Base-by-base conservation (phyloP, 2,329 filamentous ascomycete species). In the Nannizziopsis barbatae region DNA sequence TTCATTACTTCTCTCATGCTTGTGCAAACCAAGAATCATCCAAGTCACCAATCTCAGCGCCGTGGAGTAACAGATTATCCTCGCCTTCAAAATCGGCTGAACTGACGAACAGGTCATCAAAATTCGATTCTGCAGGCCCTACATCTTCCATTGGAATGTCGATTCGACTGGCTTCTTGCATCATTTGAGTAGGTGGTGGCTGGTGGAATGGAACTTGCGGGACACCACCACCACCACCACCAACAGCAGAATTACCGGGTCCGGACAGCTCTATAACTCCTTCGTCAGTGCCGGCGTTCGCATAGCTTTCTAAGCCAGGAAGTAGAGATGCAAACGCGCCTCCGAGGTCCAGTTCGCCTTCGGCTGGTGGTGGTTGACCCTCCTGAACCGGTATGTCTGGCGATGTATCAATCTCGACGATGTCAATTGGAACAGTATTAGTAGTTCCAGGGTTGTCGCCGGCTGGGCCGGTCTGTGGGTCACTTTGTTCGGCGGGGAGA, bases 31-130 rank as follows among this genome's bases (percentile, higher is more conserved):
- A 68, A 50, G 60, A 64, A 52, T 68, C 65, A 41, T 69, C 66
- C 41, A 70, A 49, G 49, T 69, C 66, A 20, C 60, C 63, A 32
- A 68, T 59, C 31, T 67, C 64, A 56, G 67, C 63, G 46, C 65
- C 61, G 0, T 63, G 63, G 48, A 69, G 52, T 51, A 69, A 51
- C 52, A 67, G 48, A 50, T 63, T 55, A 42, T 65, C 62, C 1
- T 61, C 62, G 1, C 58, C 61, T 7, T 58, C 65, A 37, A 65
- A 56, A 49, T 64, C 62, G 2, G 65, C 66, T 20, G 56, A 64
- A 18, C 67, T 67, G 56, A 68, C 61, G 50, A 70, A 68, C n/a
- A 69, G 50, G 45, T 70, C 65, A 47, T 71, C 69, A 49, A 72
- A 71, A 51, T 62, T 69, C 14, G 68, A 71, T 53, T 67, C 64